Conservation (phyloP, 441 rosid species). For the Euphorbia celastroides region DNA sequence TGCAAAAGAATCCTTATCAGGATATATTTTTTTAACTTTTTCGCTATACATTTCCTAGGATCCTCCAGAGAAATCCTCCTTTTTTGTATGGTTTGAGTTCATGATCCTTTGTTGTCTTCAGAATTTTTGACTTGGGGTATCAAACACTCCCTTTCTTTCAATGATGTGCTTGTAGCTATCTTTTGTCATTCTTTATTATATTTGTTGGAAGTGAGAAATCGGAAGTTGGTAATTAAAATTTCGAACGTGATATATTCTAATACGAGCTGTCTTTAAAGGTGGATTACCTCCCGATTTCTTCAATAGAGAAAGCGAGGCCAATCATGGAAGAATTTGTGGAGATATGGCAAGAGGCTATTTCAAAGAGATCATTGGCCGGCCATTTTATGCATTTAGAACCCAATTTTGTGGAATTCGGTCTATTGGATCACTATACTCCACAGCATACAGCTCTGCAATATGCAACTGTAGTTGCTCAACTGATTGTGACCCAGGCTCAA, state of each 20-base stretch:
- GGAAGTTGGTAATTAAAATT: neutral
- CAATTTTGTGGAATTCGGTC: slow-evolving; percentile 65
- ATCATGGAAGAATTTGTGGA: slow-evolving; percentile 76
- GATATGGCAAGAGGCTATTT: slow-evolving; percentile 71
- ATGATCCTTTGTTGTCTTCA: neutral
- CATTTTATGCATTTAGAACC: slow-evolving; percentile 63
- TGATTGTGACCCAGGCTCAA: slow-evolving; percentile 65
- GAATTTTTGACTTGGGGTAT: too few relatives aligned
- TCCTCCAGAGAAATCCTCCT: neutral
- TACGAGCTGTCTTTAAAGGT: slow-evolving; percentile 41
- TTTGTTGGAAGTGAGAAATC: neutral
- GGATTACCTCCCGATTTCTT: slow-evolving; percentile 88
- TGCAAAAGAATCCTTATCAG: too few relatives aligned
- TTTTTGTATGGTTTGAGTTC: neutral
- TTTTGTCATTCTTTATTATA: neutral
- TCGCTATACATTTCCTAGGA: neutral
- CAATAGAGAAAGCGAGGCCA: slow-evolving; percentile 62
- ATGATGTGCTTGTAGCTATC: neutral
- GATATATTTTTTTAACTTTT: neutral
- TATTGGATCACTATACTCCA: slow-evolving; percentile 54
- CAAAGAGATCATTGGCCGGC: slow-evolving; percentile 73
- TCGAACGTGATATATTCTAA: neutral
- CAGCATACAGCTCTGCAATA: slow-evolving; percentile 88
- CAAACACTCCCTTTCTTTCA: neutral
- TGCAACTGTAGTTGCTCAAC: slow-evolving; percentile 64